Evolutionary conservation across 1,284 basidiomycete species (phyloP).

Genomic region (Cutaneotrichosporon sp.): DNA sequence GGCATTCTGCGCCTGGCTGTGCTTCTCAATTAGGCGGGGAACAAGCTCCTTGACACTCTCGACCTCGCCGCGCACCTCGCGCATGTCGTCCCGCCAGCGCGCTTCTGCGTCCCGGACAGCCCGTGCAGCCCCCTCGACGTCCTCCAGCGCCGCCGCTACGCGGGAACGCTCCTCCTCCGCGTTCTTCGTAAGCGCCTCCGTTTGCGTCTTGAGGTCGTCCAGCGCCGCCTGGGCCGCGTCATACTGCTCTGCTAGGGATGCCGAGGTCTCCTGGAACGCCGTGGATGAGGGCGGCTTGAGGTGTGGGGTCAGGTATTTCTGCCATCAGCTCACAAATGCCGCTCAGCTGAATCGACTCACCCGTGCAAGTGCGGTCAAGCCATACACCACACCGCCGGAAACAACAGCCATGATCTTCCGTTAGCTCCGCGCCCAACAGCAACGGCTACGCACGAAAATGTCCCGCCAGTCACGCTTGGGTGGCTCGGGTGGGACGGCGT

Average conservation of each 20-base stretch:
- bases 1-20: slow-evolving; percentile 73
- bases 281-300: slow-evolving; percentile 82
- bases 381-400: slow-evolving; percentile 83
- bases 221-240: slow-evolving; percentile 82
- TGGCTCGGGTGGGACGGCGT: slow-evolving; percentile 38
- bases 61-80: slow-evolving; percentile 85
- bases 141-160: slow-evolving; percentile 70
- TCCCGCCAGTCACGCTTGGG: slow-evolving; percentile 82
- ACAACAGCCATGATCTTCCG: slow-evolving; percentile 85
- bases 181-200: slow-evolving; percentile 70
- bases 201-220: slow-evolving; percentile 50
- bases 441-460: slow-evolving; percentile 70
- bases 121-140: slow-evolving; percentile 62
- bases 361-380: slow-evolving; percentile 76
- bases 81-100: slow-evolving; percentile 80
- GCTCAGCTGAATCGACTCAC: slow-evolving; percentile 50
- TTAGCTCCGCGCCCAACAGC: not conserved
- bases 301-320: slow-evolving; percentile 92
- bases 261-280: slow-evolving; percentile 82
- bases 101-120: slow-evolving; percentile 54
- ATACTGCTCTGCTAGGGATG: slow-evolving; percentile 82
- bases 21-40: slow-evolving; percentile 94
- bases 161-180: slow-evolving; percentile 78
- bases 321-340: slow-evolving; percentile 3
- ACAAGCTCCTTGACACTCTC: slow-evolving; percentile 72